A percentile compares a stretch with the other conserved stretches of the same genome.
phyloP scores from a whole-genome alignment of 2,329 filamentous ascomycete species.

The Colletotrichum musae region DNA sequence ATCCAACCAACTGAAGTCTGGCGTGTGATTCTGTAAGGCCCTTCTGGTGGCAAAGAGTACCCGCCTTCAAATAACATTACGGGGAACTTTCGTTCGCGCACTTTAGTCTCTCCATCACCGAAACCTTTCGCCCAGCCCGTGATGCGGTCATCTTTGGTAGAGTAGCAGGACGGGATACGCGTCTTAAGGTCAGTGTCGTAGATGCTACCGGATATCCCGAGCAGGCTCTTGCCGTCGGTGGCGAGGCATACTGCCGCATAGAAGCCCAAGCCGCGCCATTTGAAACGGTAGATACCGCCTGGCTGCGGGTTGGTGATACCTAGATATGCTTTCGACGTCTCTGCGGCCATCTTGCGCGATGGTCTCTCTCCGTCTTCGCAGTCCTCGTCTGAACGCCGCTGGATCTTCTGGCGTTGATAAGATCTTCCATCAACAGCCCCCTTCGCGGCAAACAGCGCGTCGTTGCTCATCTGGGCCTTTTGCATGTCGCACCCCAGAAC shows the following conservation, averaged over 20 bases:
- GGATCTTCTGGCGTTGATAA: background rate
- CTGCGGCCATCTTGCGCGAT: background rate
- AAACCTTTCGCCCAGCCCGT: slow-evolving; percentile 3
- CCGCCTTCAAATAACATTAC: background rate
- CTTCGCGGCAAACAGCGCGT: background rate
- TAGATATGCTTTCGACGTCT: no score
- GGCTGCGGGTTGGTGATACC: background rate
- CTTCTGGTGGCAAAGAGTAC: background rate
- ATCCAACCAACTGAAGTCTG: background rate
- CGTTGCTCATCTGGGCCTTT: background rate
- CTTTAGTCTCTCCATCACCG: background rate
- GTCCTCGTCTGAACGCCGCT: background rate
- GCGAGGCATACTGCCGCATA: slow-evolving; percentile 1
- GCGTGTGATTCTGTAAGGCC: background rate
- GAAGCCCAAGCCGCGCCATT: background rate
- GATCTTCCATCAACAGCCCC: background rate
- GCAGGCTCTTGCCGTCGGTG: background rate
- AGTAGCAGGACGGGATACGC: background rate
- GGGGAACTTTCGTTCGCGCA: background rate
- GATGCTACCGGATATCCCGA: background rate
- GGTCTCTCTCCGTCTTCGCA: background rate
- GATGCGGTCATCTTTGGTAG: background rate
- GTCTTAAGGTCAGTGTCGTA: background rate
- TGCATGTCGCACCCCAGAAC: background rate
- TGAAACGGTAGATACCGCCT: background rate